Base-by-base conservation (phyloP, 2,329 filamentous ascomycete genomes). In the Xylaria sp. region DNA sequence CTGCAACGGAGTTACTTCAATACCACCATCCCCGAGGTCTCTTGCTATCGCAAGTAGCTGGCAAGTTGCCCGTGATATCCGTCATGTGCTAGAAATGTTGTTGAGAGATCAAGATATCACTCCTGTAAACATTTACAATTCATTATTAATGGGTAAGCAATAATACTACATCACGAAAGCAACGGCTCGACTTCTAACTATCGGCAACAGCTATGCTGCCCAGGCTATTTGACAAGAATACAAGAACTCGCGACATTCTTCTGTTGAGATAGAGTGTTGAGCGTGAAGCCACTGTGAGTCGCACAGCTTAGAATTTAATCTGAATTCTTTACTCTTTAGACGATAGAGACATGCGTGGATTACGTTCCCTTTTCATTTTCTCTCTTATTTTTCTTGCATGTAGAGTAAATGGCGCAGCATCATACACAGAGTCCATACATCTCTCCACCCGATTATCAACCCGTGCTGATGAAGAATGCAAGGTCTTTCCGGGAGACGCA, bases 401-500 rank as follows among this genome's bases (percentile, higher is more conserved):
- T 31, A 31, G 66, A 57, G 54, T 50, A 57, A 13, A 69, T 34
- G n/a, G 51, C 39, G 39, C 51, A 20, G 23, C n/a, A 12, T 57
- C 71, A 39, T 37, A 23, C 23, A 69, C 69, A n/a, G 69, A 70
- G 48, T 48, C 73, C 7, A 52, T 71, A 41, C 71, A 65, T 55
- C 71, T 73, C 41, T 63, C 63, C 1, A 60, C 67, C 25, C 61
- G 50, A 9, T 8, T 15, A 13, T 59, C 60, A 6, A 52, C n/a
- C 3, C 34, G 46, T 7, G 41, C 54, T 18, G 31, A 5, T 23
- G 18, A 63, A 44, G 67, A 63, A 13, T 79, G 77, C 66, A 75
- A 75, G 44, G 69, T 71, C 13, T 76, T 75, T 28, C 77, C 77
- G 0, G 76, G 74, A 1, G 74, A 74, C 23, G 28, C 50, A n/a